Conservation (phyloP, 2,329 filamentous ascomycete species). For the Aspergillus eucalypticola region DNA sequence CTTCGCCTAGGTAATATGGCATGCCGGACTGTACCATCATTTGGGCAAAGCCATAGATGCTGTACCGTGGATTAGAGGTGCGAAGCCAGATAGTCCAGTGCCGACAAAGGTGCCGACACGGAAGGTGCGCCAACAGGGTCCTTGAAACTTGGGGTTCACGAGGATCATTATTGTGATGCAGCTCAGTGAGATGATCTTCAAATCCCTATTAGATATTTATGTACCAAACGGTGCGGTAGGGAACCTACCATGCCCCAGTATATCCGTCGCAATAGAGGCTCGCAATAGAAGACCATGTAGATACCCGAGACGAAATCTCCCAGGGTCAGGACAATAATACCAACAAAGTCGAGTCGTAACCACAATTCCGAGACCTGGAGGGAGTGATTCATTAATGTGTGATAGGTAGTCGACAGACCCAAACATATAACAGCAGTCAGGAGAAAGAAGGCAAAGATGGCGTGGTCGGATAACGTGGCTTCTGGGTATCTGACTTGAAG, state of each 20-base stretch:
- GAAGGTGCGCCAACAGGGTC: conserved; percentile 7
- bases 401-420: conserved; percentile 15
- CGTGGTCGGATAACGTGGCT: conserved; percentile 16
- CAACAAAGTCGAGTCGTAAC: conserved; percentile 25
- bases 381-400: conserved; percentile 34
- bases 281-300: conserved; percentile 15
- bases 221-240: neutral
- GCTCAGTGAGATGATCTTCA: conserved; percentile 11
- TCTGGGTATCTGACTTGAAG: conserved; percentile 14
- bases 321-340: conserved; percentile 20
- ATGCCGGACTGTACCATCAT: conserved; percentile 29
- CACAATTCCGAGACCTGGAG: conserved; percentile 24
- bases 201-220: neutral
- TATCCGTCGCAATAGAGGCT: conserved; percentile 7
- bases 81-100: conserved; percentile 9
- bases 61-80: conserved; percentile 22
- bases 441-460: conserved; percentile 24
- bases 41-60: conserved; percentile 28
- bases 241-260: conserved; percentile 15
- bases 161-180: conserved; percentile 5
- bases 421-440: conserved; percentile 4
- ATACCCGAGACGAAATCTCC: conserved; percentile 14
- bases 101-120: conserved; percentile 11
- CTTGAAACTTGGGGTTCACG: conserved; percentile 9
- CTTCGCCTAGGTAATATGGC: conserved; percentile 18